phyloP scores from a whole-genome alignment of 305 asterid genomes.

The Solanum hybrid region DNA sequence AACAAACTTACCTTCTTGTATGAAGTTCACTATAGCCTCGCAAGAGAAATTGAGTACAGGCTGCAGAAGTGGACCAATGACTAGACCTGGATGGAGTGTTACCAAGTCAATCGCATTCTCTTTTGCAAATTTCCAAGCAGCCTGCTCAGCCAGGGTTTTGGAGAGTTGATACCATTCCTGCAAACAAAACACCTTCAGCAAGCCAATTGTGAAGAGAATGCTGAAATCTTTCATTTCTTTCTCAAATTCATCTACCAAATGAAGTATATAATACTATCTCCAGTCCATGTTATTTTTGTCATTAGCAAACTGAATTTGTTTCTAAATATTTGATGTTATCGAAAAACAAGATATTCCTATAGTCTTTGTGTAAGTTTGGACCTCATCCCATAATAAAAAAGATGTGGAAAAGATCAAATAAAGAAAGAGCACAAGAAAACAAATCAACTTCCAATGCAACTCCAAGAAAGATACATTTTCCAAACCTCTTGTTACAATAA shows the following conservation, averaged over 20 bases:
- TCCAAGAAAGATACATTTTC: not conserved
- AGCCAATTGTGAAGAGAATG: not conserved
- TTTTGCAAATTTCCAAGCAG: constrained; percentile 37
- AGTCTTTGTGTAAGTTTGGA: not conserved
- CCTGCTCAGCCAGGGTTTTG: constrained; percentile 53
- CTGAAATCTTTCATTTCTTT: not conserved
- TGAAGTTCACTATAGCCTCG: constrained; percentile 14
- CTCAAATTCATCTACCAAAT: not conserved
- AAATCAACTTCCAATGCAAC: not conserved
- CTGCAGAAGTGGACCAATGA: constrained; percentile 50
- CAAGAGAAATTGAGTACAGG: constrained; percentile 34
- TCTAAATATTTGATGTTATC: not conserved
- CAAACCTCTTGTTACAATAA: not conserved
- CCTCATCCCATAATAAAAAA: not conserved
- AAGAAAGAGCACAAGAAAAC: not conserved
- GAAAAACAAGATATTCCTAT: not conserved
- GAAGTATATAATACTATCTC: not conserved
- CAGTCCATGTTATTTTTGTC: not conserved
- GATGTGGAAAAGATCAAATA: not conserved
- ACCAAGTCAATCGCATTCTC: constrained; percentile 50
- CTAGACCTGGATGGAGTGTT: constrained; percentile 37
- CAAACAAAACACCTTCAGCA: not conserved
- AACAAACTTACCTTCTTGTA: constrained; percentile 25
- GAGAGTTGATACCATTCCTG: constrained; percentile 44
- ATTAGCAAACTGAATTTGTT: not conserved